Base-by-base conservation (phyloP, 2,329 filamentous ascomycete species). In the Zymoseptoria crescenta region DNA sequence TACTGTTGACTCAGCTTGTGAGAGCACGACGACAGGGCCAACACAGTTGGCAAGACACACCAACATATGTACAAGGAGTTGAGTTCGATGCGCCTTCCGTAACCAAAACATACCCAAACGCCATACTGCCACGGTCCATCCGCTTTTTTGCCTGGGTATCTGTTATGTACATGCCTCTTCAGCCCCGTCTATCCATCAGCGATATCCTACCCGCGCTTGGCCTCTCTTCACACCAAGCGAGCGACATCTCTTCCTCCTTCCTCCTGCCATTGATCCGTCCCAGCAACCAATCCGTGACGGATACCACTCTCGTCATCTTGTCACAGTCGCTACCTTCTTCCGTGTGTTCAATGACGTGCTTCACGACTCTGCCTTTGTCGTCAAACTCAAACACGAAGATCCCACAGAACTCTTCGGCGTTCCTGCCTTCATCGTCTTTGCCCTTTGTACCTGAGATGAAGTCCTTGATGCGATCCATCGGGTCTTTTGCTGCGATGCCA, bases 371-470 rank as follows among this genome's bases (percentile, higher is more conserved):
- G 1, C 94, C 94, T 68, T 96, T 83, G 52, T 85, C 81, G 70
- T 97, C 94, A 72, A 99, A 99, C 65, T 96, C 90, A 73, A 99
- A 99, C 60, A 96, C 87, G 74, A 97, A 99, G 9, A 97, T 75
- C 0, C 94, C 94, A 1, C 86, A 89, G 67, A 97, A 97, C 69
- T 92, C 88, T 69, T 89, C 87, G 27, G 28, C 29, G 19, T 59
- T 54, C 20, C 58, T 45, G 4, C 48, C 9, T 7, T 10, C 29
- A 4, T 58, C 56, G 61, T 83, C 83, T 54, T 83, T 81, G 24
- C 24, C 28, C 58, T 83, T 82, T 5, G 60, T 65, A 65, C 83
- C 80, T 10, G 80, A 78, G 4, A 86, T 76, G 49, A 84, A 81
- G 48, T 78, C 78, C 19, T 74, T 79, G 59, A 83, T 81, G 70